These are phyloP conservation scores for Rhynchospora breviuscula DNA, from an alignment of 176 grass and related monocot genomes.

Conservation along the genomic window DNA sequence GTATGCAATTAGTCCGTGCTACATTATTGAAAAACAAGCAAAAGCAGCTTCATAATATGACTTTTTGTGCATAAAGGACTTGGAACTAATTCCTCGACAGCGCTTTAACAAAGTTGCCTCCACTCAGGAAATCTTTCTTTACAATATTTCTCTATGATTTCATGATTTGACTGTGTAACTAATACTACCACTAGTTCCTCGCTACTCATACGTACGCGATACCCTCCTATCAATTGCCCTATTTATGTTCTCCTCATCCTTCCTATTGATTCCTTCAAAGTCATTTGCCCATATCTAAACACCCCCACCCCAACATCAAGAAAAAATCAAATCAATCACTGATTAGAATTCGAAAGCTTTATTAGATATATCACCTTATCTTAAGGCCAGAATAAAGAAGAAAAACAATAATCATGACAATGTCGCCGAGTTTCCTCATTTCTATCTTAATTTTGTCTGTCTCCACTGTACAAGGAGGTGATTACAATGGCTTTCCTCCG, in stretches of 20 bases:
- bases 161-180: constrained; percentile 41
- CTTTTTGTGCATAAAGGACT: background rate
- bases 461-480: background rate
- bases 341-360: constrained; percentile 6
- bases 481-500: background rate
- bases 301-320: background rate
- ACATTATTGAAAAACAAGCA: background rate
- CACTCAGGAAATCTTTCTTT: background rate
- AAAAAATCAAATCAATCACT: background rate
- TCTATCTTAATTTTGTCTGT: constrained; percentile 3
- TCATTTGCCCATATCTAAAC: background rate
- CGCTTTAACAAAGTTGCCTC: constrained; percentile 10
- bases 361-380: background rate
- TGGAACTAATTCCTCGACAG: background rate
- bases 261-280: background rate
- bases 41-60: background rate
- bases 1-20: background rate
- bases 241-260: constrained; percentile 35
- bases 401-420: constrained; percentile 3
- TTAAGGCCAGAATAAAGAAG: background rate
- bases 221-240: background rate
- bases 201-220: background rate
- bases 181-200: constrained; percentile 45
- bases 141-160: constrained; percentile 11
- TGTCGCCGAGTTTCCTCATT: background rate